Evolutionary conservation across 139 green algal species (phyloP), one percentile per base, ranked within the genome.

Genomic region (Ettlia oleoabundans): DNA sequence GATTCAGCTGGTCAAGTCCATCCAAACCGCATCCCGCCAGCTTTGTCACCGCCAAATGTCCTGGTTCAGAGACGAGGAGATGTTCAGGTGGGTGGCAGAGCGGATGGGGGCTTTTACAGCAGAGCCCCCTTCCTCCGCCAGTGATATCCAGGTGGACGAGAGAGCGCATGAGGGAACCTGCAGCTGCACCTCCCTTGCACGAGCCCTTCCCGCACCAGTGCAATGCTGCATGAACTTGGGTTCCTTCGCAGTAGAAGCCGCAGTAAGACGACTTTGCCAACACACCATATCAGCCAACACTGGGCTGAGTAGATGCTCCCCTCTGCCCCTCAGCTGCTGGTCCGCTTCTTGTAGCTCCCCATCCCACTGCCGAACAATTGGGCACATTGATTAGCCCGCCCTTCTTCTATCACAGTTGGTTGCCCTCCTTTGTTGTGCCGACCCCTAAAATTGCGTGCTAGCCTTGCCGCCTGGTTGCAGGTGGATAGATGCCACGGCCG

Each of bases 41-140:
- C 82, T 97, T 18, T 91, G 92, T n/a, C 89, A 93, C 32, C 77
- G 82, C 30, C 95, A 98, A 86, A 90, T 94, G 75, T 93, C 87
- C 0, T 98, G 93, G 93, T 97, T 97, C 76, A 83, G 93, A 30
- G 85, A 92, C 35, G 91, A 95, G 40, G 58, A 71, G 30, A 61
- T 90, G 80, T 95, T 92, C 75, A 82, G 65, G 61, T 94, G 88
- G 81, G 64, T 5, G 32, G n/a, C 2, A 40, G 71, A 3, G 35
- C 26, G 69, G 28, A 42, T 38, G 19, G 10, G 9, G 32, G 8
- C 24, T n/a, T n/a, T 28, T 28, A 63, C 26, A 58, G 13, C 13
- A 58, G 10, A 24, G 13, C 47, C 13, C 15, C 13, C 47, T 24
- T 10, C 47, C 47, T 24, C 47, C 13, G 10, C 13, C 47, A 58